These are phyloP conservation scores for Pisolithus thermaeus DNA, from an alignment of 1,284 basidiomycete genomes.

Conservation along the genomic window DNA sequence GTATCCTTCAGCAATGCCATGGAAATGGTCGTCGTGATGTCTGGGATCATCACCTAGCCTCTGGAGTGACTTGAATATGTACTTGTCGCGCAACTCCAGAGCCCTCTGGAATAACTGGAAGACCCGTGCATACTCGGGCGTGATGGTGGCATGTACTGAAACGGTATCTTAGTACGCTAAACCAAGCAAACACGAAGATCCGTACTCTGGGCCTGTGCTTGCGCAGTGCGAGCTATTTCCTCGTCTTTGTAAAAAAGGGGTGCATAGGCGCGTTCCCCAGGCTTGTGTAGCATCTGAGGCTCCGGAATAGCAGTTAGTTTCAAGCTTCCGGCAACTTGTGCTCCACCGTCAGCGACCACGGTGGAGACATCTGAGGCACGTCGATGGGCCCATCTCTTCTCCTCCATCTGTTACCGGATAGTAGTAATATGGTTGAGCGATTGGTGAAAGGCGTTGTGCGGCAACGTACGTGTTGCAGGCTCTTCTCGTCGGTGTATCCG, in stretches of 20 bases:
- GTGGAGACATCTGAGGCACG: conserved; percentile 35
- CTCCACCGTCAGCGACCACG: conserved; percentile 35
- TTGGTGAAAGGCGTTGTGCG: not conserved
- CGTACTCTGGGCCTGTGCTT: conserved; percentile 25
- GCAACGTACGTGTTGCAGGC: conserved; percentile 57
- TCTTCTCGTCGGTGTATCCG: conserved; percentile 71
- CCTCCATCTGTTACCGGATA: conserved; percentile 53
- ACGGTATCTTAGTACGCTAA: conserved; percentile 10
- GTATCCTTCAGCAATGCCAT: conserved; percentile 50
- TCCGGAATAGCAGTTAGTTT: conserved; percentile 37
- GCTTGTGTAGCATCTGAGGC: conserved; percentile 22
- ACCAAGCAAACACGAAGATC: not conserved
- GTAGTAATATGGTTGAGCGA: conserved; percentile 1
- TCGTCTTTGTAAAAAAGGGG: conserved; percentile 37
- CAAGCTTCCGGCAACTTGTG: conserved; percentile 34
- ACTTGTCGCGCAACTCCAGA: conserved; percentile 88
- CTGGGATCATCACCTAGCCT: conserved; percentile 87
- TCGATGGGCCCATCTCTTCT: conserved; percentile 61
- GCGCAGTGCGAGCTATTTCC: conserved; percentile 25
- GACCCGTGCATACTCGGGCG: conserved; percentile 48
- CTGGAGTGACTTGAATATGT: conserved; percentile 80
- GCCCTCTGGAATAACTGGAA: conserved; percentile 70
- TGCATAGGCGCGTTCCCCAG: no score
- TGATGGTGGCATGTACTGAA: conserved; percentile 36
- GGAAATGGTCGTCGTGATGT: conserved; percentile 78